Conservation (phyloP, 306 rosid species). For the Fragaria vesca region DNA sequence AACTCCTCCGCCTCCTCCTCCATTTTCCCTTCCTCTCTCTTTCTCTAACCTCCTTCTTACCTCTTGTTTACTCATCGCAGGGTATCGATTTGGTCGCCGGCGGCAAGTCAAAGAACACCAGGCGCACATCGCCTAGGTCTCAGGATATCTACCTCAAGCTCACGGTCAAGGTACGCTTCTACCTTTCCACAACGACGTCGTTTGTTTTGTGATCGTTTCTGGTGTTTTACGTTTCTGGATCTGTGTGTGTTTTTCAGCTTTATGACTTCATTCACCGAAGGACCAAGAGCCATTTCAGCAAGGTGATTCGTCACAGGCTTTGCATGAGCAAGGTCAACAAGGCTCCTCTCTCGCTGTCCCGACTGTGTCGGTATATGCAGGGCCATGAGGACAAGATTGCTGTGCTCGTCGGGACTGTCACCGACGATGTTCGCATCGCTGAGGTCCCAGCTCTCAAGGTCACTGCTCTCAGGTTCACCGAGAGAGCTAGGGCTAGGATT, state of each 20-base stretch:
- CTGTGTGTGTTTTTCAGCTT: slow-evolving; percentile 35
- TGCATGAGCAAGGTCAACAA: slow-evolving; percentile 81
- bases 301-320: slow-evolving; percentile 58
- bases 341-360: slow-evolving; percentile 62
- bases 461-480: slow-evolving; percentile 69
- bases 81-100: slow-evolving; percentile 86
- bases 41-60: slow-evolving; percentile 5
- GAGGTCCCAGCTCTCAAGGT: slow-evolving; percentile 56
- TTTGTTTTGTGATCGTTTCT: not conserved
- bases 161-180: slow-evolving; percentile 50
- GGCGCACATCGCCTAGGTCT: slow-evolving; percentile 67
- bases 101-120: slow-evolving; percentile 76
- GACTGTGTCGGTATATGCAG: slow-evolving; percentile 50
- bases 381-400: slow-evolving; percentile 61
- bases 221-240: not conserved
- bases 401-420: slow-evolving; percentile 55
- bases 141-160: slow-evolving; percentile 77
- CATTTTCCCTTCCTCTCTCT: not conserved
- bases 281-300: slow-evolving; percentile 51
- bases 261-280: slow-evolving; percentile 65
- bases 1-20: not conserved
- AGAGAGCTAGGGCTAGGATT: slow-evolving; percentile 67
- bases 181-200: not conserved
- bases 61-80: slow-evolving; percentile 25
- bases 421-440: slow-evolving; percentile 51